Base-by-base conservation (phyloP, 1,139 yeast species). In the Yamadazyma kanchanaburiensis region DNA sequence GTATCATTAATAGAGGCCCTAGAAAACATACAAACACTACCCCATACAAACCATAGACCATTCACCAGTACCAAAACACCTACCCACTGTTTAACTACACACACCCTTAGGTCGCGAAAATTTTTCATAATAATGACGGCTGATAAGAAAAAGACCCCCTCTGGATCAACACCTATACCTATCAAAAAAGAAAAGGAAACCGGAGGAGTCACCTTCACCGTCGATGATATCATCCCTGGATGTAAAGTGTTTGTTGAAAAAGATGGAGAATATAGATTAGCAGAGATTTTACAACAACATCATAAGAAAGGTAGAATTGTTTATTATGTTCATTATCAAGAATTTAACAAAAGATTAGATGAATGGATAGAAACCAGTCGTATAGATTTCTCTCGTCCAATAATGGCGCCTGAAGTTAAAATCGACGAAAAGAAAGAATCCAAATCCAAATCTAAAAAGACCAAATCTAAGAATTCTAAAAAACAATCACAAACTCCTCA, bases 321-420 rank as follows among this genome's bases (percentile, higher is more conserved):
- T 39, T 89, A 81, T 55, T 91, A 94, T 55, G 96, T 91, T 16
- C 99, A 91, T 58, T 91, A 88, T 58, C 87, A 80, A 35, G 96
- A 89, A 46, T 91, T 82, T 64, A 91, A 91, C 62, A 91, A 91
- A 43, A 52, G 74, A 35, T 70, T 91, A 46, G 99, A 91, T 61
- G 98, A 91, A 55, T 91, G 97, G 97, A 77, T 91, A 5, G 66
- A 73, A 11, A 68, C 75, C 5, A 80, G 77, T 21, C 68, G 94
- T 32, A 77, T 91, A 7, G 88, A 87, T 51, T 72, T 79, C 37
- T 61, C 69, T 15, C 64, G 77, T 38, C 84, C 87, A 0, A 75
- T 89, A 38, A 74, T 75, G 22, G 64, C 78, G 40, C 96, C 96
- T 0, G 79, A 76, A 40, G 78, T 58, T n/a, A 78, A 78, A 49